Evolutionary conservation across 495 filamentous ascomycete genomes (phyloP).

Genomic region (Mytilinidion resinicola): DNA sequence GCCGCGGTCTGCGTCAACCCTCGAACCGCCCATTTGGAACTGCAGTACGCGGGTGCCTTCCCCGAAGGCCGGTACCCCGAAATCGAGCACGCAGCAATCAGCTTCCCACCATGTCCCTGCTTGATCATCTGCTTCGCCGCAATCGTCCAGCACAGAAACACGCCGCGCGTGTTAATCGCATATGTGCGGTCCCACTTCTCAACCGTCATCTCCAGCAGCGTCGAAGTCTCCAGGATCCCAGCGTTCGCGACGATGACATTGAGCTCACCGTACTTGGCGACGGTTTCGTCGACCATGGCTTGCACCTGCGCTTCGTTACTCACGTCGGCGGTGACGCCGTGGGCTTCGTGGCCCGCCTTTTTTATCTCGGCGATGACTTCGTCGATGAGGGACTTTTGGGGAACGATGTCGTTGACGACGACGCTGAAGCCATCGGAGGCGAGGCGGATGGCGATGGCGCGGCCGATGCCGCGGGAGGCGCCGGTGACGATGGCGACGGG

Average conservation of each 20-base stretch:
- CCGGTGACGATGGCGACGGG: neutral
- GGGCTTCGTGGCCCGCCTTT: neutral
- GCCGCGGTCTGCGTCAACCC: neutral
- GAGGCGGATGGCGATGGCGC: neutral
- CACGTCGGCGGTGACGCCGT: neutral
- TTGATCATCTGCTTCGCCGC: neutral
- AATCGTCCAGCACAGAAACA: neutral
- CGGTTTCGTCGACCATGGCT: neutral
- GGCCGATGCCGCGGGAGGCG: neutral
- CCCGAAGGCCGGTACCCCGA: neutral
- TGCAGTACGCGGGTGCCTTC: neutral
- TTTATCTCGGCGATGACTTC: neutral
- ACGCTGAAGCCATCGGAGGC: neutral
- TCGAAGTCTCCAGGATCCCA: neutral
- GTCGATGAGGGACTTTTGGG: neutral
- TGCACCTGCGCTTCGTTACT: neutral
- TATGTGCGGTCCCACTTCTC: neutral
- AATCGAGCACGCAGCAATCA: neutral
- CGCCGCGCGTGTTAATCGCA: neutral
- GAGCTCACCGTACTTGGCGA: neutral
- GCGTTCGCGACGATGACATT: neutral
- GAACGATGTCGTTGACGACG: neutral
- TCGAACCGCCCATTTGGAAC: neutral
- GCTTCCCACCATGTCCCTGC: neutral
- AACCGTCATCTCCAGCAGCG: neutral